These are phyloP conservation scores for Plectosphaerella cucumerina DNA, from an alignment of 2,329 filamentous ascomycete genomes.

Conservation along the genomic window DNA sequence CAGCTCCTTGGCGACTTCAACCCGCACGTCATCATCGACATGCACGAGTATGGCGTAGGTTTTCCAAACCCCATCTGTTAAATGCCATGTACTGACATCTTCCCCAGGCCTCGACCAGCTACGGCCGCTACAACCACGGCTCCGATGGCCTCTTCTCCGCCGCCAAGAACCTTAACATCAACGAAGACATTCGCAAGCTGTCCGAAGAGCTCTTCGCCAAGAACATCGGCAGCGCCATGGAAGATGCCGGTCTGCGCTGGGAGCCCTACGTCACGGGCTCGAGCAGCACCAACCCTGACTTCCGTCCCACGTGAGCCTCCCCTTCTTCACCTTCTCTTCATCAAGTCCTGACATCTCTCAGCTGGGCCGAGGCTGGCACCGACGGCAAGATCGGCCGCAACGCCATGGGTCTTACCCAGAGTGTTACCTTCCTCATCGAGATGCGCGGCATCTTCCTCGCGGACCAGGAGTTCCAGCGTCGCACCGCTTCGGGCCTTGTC, in stretches of 20 bases:
- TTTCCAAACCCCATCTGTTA: not conserved
- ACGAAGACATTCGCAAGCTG: slow-evolving; percentile 20
- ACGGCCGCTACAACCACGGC: slow-evolving; percentile 9
- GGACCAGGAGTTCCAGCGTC: slow-evolving; percentile 25
- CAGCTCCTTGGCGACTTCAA: slow-evolving; percentile 18
- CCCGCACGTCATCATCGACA: slow-evolving; percentile 25
- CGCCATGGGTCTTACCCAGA: slow-evolving; percentile 18
- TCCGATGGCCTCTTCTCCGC: slow-evolving; percentile 25
- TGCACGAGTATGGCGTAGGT: slow-evolving; percentile 22
- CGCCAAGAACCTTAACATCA: slow-evolving; percentile 28
- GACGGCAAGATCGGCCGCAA: slow-evolving; percentile 20
- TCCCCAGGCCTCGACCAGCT: slow-evolving; percentile 11
- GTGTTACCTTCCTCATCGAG: slow-evolving; percentile 21
- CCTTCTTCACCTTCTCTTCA: not conserved
- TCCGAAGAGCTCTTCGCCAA: slow-evolving; percentile 23
- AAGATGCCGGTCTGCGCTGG: slow-evolving; percentile 21
- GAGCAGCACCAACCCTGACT: slow-evolving; percentile 2
- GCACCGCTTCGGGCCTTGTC: slow-evolving; percentile 20
- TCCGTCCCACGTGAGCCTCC: not conserved
- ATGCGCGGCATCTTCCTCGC: slow-evolving; percentile 23
- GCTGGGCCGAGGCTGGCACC: slow-evolving; percentile 19
- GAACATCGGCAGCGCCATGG: slow-evolving; percentile 22
- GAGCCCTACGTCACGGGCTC: slow-evolving; percentile 21
- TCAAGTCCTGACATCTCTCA: slow-evolving; percentile 5
- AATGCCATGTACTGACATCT: not conserved